Conservation (phyloP, 177 flowering plant species). For the Vitis hybrid region DNA sequence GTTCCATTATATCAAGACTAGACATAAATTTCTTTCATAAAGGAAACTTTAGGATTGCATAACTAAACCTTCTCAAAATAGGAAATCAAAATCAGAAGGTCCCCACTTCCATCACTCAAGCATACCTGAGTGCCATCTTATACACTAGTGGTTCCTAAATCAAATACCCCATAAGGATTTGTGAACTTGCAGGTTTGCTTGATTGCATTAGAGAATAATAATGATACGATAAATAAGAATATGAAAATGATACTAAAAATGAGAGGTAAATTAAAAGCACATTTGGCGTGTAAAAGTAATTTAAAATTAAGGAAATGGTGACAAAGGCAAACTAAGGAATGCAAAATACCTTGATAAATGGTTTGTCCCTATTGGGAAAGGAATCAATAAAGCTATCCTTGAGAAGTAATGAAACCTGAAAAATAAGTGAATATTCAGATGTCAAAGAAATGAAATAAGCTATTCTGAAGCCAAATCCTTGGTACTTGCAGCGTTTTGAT, state of each 20-base stretch:
- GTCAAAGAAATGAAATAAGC: background rate
- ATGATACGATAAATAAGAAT: background rate
- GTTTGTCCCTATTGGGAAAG: constrained; percentile 62
- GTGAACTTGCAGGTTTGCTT: no score
- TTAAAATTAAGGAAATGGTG: background rate
- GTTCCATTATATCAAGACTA: no score
- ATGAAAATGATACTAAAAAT: background rate
- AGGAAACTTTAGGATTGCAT: no score
- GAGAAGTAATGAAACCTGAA: constrained; percentile 90
- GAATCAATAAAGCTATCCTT: constrained; percentile 93
- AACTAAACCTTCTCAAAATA: no score
- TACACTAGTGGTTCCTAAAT: no score
- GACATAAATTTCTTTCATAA: no score
- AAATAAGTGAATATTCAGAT: constrained; percentile 2
- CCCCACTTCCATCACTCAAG: no score
- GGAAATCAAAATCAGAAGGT: no score
- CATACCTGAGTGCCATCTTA: no score
- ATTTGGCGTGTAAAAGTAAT: background rate
- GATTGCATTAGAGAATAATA: no score
- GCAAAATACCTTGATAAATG: constrained; percentile 73
- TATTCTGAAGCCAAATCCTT: background rate
- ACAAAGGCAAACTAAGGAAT: background rate
- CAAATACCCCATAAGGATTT: no score
- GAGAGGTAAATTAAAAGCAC: no score
- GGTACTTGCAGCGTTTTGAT: background rate